phyloP scores from a whole-genome alignment of 1,139 yeast species.

The Kazachstania sp. region DNA sequence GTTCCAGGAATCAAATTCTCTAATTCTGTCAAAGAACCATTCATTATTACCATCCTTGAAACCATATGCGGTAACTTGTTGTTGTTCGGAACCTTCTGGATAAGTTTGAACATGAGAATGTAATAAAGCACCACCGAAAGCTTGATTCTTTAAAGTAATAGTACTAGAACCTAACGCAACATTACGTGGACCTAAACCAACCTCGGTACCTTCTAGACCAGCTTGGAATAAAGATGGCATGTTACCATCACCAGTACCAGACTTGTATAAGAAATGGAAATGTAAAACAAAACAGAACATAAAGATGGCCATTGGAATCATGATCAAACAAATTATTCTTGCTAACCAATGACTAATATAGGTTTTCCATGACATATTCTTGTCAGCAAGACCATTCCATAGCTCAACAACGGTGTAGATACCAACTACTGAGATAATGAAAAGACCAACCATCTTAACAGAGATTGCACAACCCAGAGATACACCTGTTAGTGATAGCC shows the following conservation, averaged over 20 bases:
- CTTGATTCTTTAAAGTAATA: conserved; percentile 81
- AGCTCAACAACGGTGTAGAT: conserved; percentile 66
- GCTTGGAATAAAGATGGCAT: conserved; percentile 98
- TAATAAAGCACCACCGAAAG: conserved; percentile 81
- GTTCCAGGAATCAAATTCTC: conserved; percentile 50
- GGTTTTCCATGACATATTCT: conserved; percentile 40
- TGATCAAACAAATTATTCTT: conserved; percentile 50
- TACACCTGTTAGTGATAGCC: conserved; percentile 74
- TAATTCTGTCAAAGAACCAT: conserved; percentile 75
- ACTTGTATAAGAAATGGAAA: conserved; percentile 59
- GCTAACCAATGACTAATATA: conserved; percentile 60
- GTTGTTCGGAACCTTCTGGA: conserved; percentile 95
- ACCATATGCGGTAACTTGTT: conserved; percentile 89
- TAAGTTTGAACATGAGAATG: conserved; percentile 91
- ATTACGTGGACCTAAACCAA: conserved; percentile 85
- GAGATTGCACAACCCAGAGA: conserved; percentile 70
- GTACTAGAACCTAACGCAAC: conserved; percentile 69
- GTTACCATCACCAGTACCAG: conserved; percentile 93
- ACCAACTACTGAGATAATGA: conserved; percentile 67
- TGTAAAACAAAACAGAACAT: conserved; percentile 62
- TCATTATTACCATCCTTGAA: conserved; percentile 89
- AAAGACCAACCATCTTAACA: conserved; percentile 80
- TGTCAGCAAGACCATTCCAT: conserved; percentile 61
- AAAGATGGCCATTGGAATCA: conserved; percentile 56
- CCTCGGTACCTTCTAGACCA: conserved; percentile 67